Evolutionary conservation across 306 rosid species (phyloP).

Genomic region (Quercus gilva): DNA sequence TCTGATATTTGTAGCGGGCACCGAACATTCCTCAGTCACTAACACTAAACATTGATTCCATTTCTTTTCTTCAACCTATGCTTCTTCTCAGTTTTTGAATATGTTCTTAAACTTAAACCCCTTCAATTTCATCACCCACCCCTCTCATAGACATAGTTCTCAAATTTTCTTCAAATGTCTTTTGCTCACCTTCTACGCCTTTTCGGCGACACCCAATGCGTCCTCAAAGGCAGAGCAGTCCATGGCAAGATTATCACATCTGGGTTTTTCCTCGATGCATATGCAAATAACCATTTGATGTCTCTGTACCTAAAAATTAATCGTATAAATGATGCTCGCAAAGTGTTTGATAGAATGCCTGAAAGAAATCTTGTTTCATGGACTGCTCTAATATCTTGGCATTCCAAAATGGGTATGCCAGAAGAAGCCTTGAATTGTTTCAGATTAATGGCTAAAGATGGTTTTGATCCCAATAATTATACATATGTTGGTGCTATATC

Average conservation of each 20-base stretch:
- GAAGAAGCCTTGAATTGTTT: slow-evolving; percentile 5
- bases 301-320: neutral
- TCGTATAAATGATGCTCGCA: neutral
- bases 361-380: neutral
- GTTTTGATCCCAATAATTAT: neutral
- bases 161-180: neutral
- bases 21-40: neutral
- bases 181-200: neutral
- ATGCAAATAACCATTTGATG: neutral
- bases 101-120: neutral
- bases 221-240: slow-evolving; percentile 5
- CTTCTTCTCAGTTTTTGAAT: neutral
- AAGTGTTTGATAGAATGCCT: neutral
- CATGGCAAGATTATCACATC: slow-evolving; percentile 3
- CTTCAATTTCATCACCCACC: neutral
- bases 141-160: neutral
- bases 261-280: neutral
- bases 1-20: too few relatives aligned
- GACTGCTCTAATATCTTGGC: neutral
- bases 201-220: neutral
- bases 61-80: neutral
- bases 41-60: neutral
- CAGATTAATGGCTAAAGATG: neutral
- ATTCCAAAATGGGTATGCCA: neutral
- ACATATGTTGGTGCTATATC: neutral